These are phyloP conservation scores for Xylaria bambusicola DNA, from an alignment of 495 filamentous ascomycete genomes.

Conservation along the genomic window DNA sequence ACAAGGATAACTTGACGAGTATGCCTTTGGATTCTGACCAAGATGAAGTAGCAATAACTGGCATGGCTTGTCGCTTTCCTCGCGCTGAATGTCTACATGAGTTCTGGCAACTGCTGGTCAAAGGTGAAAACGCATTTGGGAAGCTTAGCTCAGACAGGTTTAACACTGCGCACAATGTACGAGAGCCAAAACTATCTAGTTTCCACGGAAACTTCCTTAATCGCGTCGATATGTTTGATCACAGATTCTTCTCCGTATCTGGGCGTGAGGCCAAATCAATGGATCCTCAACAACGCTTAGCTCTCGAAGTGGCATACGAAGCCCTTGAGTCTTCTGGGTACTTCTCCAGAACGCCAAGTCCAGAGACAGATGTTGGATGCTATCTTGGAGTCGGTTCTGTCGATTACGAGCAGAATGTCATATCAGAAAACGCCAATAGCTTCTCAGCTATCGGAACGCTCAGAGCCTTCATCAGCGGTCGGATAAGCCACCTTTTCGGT, in stretches of 20 bases:
- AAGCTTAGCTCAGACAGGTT: no score
- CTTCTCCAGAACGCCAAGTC: conserved; percentile 4
- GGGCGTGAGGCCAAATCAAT: conserved; percentile 45
- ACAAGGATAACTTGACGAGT: no score
- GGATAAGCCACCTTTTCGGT: conserved; percentile 44
- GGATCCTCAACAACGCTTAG: conserved; percentile 50
- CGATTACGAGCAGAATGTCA: conserved; percentile 25
- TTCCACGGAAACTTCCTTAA: conserved; percentile 33
- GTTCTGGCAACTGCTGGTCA: no score
- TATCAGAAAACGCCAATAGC: conserved; percentile 11
- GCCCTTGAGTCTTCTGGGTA: conserved; percentile 44
- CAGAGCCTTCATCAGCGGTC: background rate
- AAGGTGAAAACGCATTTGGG: no score
- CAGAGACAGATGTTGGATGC: background rate
- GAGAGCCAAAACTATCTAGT: no score
- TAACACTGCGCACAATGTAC: no score
- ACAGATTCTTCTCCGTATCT: conserved; percentile 53
- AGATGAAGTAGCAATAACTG: no score
- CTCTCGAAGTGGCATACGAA: conserved; percentile 52
- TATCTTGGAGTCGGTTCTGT: background rate
- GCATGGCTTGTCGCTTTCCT: no score
- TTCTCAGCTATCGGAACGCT: conserved; percentile 11
- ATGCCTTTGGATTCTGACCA: no score
- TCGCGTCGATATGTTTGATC: conserved; percentile 44
- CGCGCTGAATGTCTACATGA: no score